Percentiles rank a stretch among this genome's conserved stretches.
Conservation (phyloP, 2,329 filamentous ascomycete genomes). For the Cladobotryum protrusum region DNA sequence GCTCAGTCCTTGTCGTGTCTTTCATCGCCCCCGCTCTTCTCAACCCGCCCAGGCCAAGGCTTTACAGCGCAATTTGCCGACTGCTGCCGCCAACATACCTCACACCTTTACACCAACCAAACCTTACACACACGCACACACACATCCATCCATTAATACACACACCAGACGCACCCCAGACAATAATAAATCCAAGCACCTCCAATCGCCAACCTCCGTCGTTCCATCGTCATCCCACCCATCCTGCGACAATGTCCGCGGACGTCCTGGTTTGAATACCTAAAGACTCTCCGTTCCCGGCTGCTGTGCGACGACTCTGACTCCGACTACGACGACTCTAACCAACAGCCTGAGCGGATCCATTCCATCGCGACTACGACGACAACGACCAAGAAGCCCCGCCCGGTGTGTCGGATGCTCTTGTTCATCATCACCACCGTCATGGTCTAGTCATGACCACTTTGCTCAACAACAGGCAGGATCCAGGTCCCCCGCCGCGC, state of each 20-base stretch:
- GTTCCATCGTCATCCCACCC: conserved; percentile 1
- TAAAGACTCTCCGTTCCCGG: not conserved
- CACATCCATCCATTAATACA: too few relatives aligned
- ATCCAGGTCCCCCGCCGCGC: conserved; percentile 40
- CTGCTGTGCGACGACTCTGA: not conserved
- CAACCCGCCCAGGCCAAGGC: too few relatives aligned
- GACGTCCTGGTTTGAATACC: not conserved
- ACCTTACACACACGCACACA: too few relatives aligned
- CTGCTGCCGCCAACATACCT: too few relatives aligned
- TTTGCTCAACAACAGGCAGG: conserved; percentile 37
- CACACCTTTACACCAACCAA: too few relatives aligned
- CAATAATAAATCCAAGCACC: too few relatives aligned
- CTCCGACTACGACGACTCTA: not conserved
- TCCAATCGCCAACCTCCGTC: not conserved
- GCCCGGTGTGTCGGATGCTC: not conserved
- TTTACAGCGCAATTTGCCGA: too few relatives aligned
- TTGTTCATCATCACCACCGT: conserved; percentile 19
- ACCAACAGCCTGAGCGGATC: not conserved
- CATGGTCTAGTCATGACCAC: conserved; percentile 42
- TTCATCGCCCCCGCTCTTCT: too few relatives aligned
- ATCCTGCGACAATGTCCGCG: conserved; percentile 5
- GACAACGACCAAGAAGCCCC: not conserved
- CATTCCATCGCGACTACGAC: not conserved
- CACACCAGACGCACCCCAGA: not conserved
- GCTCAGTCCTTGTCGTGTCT: too few relatives aligned